phyloP scores from a whole-genome alignment of 2,329 filamentous ascomycete genomes.

The Fusarium drepaniforme region DNA sequence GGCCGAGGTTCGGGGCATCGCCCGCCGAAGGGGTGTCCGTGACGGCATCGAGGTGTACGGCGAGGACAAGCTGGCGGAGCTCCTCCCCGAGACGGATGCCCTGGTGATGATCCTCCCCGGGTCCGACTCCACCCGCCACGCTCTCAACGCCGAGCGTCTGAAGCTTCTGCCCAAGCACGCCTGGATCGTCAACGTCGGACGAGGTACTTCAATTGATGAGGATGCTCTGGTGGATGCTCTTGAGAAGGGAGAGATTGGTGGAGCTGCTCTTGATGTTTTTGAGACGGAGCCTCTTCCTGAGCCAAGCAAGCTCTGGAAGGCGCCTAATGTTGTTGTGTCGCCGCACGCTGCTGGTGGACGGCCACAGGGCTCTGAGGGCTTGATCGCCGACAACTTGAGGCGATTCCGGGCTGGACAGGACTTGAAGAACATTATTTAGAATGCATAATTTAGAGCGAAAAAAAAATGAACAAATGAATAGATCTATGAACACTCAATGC shows the following conservation, averaged over 20 bases:
- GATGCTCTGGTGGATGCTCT: constrained; percentile 61
- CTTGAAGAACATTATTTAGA: constrained; percentile 64
- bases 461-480: background rate
- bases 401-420: constrained; percentile 69
- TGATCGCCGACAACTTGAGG: constrained; percentile 72
- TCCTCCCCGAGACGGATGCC: constrained; percentile 70
- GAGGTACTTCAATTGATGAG: constrained; percentile 63
- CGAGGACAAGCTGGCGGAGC: constrained; percentile 64
- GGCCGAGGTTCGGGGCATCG: constrained; percentile 69
- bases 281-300: constrained; percentile 59
- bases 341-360: constrained; percentile 71
- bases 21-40: constrained; percentile 67
- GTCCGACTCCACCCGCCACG: constrained; percentile 66
- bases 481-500: background rate
- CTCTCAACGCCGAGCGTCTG: constrained; percentile 66
- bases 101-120: constrained; percentile 77
- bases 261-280: constrained; percentile 64
- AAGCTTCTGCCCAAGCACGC: constrained; percentile 67
- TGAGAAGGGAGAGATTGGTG: constrained; percentile 57
- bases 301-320: constrained; percentile 61
- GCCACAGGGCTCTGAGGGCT: constrained; percentile 68
- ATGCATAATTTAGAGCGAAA: constrained; percentile 11
- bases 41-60: constrained; percentile 68
- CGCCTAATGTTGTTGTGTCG: constrained; percentile 65
- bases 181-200: constrained; percentile 66